A percentile compares a stretch with the other conserved stretches of the same genome.
phyloP scores from a whole-genome alignment of 192 early-diverging fungal species.

The Lobosporangium transversale region DNA sequence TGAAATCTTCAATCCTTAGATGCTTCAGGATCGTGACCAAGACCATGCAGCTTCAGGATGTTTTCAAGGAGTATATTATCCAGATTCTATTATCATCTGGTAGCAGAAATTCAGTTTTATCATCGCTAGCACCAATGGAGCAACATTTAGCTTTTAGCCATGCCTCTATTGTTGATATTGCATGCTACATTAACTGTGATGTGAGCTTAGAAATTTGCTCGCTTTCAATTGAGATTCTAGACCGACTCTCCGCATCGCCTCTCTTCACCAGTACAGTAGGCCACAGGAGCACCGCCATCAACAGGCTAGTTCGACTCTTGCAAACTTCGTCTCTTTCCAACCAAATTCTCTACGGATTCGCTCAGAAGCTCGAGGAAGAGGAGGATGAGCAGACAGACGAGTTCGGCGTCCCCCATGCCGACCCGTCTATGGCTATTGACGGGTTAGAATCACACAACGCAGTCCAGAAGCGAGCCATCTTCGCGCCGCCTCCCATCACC shows the following conservation, averaged over 20 bases:
- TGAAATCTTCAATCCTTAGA: conserved; percentile 51
- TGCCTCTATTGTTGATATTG: conserved; percentile 76
- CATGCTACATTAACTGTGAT: conserved; percentile 74
- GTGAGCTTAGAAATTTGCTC: conserved; percentile 78
- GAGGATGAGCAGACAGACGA: conserved; percentile 54
- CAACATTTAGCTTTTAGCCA: conserved; percentile 79
- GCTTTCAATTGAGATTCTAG: conserved; percentile 75
- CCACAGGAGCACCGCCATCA: conserved; percentile 64
- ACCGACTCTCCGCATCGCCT: conserved; percentile 75
- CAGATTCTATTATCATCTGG: conserved; percentile 57
- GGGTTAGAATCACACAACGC: conserved; percentile 52
- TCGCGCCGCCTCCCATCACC: conserved; percentile 35
- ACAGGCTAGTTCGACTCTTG: conserved; percentile 79
- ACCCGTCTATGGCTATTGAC: conserved; percentile 30
- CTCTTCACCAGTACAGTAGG: conserved; percentile 68
- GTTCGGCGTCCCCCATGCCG: conserved; percentile 7
- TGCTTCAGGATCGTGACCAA: conserved; percentile 72
- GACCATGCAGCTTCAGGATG: conserved; percentile 77
- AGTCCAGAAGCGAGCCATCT: conserved; percentile 22
- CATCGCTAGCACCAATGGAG: conserved; percentile 78
- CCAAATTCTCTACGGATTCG: conserved; percentile 80
- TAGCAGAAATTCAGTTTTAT: conserved; percentile 53
- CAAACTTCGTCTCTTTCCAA: conserved; percentile 69
- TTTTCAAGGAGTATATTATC: conserved; percentile 67
- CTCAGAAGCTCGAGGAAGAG: conserved; percentile 77